phyloP scores from a whole-genome alignment of 2,329 filamentous ascomycete species.

The Claviceps lovelessii region DNA sequence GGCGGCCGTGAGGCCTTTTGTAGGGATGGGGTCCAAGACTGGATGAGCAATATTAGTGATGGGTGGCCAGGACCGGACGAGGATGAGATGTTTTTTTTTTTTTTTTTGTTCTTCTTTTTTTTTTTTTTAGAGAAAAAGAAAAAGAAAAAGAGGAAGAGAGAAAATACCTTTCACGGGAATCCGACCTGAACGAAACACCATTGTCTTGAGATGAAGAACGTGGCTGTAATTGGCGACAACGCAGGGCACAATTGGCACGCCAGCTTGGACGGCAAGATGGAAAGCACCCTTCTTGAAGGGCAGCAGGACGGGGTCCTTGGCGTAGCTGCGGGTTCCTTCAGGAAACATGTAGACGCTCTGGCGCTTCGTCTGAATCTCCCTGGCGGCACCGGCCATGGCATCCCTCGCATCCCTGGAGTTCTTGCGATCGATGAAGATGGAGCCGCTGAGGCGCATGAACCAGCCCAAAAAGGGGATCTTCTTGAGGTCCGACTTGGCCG shows the following conservation, averaged over 20 bases:
- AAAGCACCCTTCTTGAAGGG: constrained; percentile 99
- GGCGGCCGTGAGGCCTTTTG: constrained; percentile 53
- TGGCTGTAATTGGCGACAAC: constrained; percentile 70
- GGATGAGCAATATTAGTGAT: neutral
- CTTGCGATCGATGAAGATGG: constrained; percentile 87
- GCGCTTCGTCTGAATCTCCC: constrained; percentile 56
- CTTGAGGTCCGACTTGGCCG: constrained; percentile 75
- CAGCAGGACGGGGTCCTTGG: constrained; percentile 63
- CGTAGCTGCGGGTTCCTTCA: constrained; percentile 86
- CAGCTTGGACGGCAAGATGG: constrained; percentile 85
- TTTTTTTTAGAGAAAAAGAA: too few relatives aligned
- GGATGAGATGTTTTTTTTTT: too few relatives aligned
- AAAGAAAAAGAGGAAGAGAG: neutral
- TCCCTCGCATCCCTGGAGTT: constrained; percentile 70
- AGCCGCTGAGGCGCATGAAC: constrained; percentile 82
- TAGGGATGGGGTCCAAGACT: constrained; percentile 73
- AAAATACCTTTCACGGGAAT: constrained; percentile 59
- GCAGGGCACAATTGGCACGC: constrained; percentile 81
- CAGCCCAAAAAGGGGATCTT: constrained; percentile 75
- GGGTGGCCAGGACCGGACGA: neutral
- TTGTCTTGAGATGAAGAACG: constrained; percentile 48
- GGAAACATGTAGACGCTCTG: constrained; percentile 80
- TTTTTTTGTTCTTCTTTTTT: too few relatives aligned
- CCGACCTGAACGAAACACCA: constrained; percentile 51
- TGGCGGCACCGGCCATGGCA: constrained; percentile 71